Percentiles rank a stretch among this genome's conserved stretches.
Evolutionary conservation across 768 basidiomycete genomes (phyloP).

Genomic region (Kwoniella sp.): DNA sequence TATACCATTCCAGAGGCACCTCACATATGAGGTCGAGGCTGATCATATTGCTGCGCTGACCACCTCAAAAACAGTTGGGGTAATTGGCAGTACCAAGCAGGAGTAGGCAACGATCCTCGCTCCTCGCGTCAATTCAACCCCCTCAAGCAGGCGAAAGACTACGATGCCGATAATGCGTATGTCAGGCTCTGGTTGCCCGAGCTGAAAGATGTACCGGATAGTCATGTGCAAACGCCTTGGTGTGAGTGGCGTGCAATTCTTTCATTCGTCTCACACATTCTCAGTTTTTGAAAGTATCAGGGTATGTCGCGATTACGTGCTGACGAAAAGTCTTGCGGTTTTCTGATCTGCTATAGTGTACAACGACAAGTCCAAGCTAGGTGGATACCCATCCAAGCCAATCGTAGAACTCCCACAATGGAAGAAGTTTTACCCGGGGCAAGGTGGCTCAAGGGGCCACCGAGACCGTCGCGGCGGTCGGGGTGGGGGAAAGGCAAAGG

Average conservation of each 20-base stretch:
- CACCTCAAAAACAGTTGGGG: conserved; percentile 56
- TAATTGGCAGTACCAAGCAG: conserved; percentile 55
- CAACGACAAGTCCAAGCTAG: conserved; percentile 31
- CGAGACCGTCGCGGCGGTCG: conserved; percentile 6
- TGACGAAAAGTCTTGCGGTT: no score
- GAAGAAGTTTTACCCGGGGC: conserved; percentile 47
- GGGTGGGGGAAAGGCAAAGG: conserved; percentile 9
- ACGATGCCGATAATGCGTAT: conserved; percentile 49
- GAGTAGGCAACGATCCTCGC: conserved; percentile 55
- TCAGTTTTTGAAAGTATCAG: no score
- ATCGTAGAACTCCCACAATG: conserved; percentile 44
- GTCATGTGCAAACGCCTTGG: conserved; percentile 54
- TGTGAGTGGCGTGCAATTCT: conserved; percentile 32
- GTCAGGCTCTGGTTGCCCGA: conserved; percentile 52
- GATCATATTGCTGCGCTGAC: no score
- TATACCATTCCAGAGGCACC: no score
- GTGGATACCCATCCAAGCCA: conserved; percentile 42
- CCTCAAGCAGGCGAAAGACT: conserved; percentile 56
- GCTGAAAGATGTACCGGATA: conserved; percentile 43
- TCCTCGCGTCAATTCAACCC: conserved; percentile 56
- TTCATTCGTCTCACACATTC: not conserved
- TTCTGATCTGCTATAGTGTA: conserved; percentile 14
- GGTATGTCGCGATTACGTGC: no score
- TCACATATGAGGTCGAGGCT: no score
- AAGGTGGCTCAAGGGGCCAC: not conserved